These are phyloP conservation scores for Nemania abortiva DNA, from an alignment of 2,329 filamentous ascomycete species.

Conservation along the genomic window DNA sequence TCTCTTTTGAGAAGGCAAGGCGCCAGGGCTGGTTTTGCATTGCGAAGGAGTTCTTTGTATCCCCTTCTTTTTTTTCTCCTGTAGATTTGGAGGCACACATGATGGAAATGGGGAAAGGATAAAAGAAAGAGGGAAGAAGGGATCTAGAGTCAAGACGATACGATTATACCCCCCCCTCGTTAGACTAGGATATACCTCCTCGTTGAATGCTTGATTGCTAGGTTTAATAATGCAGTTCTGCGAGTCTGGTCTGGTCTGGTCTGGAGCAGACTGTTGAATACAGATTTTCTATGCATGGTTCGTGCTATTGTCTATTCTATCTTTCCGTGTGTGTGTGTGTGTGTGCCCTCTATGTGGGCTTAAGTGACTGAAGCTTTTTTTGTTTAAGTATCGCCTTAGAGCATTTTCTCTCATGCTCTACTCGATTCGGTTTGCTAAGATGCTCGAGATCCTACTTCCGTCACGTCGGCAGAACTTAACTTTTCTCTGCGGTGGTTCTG, in stretches of 20 bases:
- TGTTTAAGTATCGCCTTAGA: not conserved
- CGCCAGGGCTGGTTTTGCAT: slow-evolving; percentile 6
- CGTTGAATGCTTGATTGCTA: slow-evolving; percentile 2
- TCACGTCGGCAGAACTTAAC: too few species aligned
- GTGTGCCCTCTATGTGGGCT: not conserved
- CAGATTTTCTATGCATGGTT: not conserved
- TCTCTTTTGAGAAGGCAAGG: not conserved
- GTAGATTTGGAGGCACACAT: not conserved
- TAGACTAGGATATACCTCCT: slow-evolving; percentile 4
- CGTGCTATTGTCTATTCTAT: not conserved
- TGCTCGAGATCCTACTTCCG: not conserved
- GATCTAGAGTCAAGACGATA: not conserved
- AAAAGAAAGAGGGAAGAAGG: not conserved
- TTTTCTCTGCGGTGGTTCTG: too few species aligned
- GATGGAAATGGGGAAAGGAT: slow-evolving; percentile 1
- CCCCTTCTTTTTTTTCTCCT: not conserved
- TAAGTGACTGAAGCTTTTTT: not conserved
- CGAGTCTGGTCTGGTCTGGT: not conserved
- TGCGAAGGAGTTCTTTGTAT: slow-evolving; percentile 28
- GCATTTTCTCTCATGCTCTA: not conserved
- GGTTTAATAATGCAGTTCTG: slow-evolving; percentile 2
- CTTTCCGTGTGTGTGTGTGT: too few species aligned
- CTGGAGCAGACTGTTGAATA: slow-evolving; percentile 17
- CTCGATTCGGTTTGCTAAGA: not conserved
- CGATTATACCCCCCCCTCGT: slow-evolving; percentile 5